Percentiles rank a stretch among this genome's conserved stretches.
These are phyloP conservation scores for Sugiyamaella sp. DNA, from an alignment of 1,139 yeast species.

Conservation along the genomic window DNA sequence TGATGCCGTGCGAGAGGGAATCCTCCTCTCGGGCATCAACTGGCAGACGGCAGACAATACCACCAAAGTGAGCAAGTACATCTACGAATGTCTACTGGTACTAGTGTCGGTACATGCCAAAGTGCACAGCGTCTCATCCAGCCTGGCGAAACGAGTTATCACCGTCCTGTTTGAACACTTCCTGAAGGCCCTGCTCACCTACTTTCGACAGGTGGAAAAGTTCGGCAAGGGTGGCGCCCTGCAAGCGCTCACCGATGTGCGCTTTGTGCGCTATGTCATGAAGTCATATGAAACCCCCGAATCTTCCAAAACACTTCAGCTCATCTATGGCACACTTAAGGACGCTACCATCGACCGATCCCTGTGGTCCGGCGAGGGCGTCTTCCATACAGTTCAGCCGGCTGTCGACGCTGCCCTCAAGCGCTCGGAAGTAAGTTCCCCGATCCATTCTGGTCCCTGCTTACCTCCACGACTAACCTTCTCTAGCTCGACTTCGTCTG, in stretches of 20 bases:
- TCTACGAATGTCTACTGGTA: constrained; percentile 55
- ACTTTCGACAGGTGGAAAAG: constrained; percentile 47
- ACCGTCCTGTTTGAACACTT: constrained; percentile 52
- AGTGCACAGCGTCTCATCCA: constrained; percentile 52
- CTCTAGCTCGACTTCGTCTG: constrained; percentile 17
- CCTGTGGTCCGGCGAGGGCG: constrained; percentile 36
- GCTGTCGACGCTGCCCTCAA: constrained; percentile 30
- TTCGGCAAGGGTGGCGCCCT: constrained; percentile 45
- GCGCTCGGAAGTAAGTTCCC: constrained; percentile 11
- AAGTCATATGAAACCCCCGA: constrained; percentile 38
- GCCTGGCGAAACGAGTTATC: constrained; percentile 49
- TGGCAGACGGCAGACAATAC: constrained; percentile 51
- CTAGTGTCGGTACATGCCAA: constrained; percentile 58
- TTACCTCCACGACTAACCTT: not conserved
- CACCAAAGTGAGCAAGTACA: constrained; percentile 44
- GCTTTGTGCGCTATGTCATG: constrained; percentile 43
- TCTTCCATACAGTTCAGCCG: constrained; percentile 33
- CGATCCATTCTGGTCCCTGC: not conserved
- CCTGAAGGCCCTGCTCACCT: constrained; percentile 48
- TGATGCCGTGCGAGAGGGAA: constrained; percentile 50
- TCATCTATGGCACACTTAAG: constrained; percentile 38
- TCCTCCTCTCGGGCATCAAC: constrained; percentile 45
- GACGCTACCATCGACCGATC: constrained; percentile 33
- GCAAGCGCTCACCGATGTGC: constrained; percentile 47
- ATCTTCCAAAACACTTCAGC: constrained; percentile 37